Evolutionary conservation across 805 yeast species (phyloP), one percentile per base, ranked within the genome.

Genomic region (Naumovozyma baii): DNA sequence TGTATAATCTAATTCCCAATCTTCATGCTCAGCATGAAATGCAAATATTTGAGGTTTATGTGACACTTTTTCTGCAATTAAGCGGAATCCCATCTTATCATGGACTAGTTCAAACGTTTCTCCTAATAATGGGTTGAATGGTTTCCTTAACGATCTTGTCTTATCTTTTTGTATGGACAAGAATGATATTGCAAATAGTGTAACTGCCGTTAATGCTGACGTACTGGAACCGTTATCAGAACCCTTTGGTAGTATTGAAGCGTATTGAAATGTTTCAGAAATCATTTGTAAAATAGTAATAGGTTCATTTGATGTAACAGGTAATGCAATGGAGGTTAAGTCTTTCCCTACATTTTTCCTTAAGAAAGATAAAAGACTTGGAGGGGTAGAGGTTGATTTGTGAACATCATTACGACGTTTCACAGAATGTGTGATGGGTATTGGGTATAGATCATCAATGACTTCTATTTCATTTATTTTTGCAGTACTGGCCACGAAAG

Each of bases 291-390:
- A 67, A 20, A 83, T 76, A 0, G 94, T 76, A 17, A 90, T 57
- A 0, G 98, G 98, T 61, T 92, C 98, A 63, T 92, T 92, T 39
- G 87, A 74, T 1, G 92, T 79, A 5, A 92, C 95, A 1, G 98
- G 98, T 88, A 90, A 87, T 0, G 95, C 79, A 34, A 88, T 73
- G 1, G 86, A 70, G 0, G 87, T 71, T 41, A 92, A 59, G 59
- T 90, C 97, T 54, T 88, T 90, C 16, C 96, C 96, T 9, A 90
- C 92, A 50, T 86, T 87, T 59, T 88, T 88, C 42, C 95, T 72
- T 37, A 92, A 69, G 50, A 87, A 76, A 1, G 85, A 73, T 40
- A 90, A 65, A 28, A 90, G 61, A 46, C 92, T 81, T 9, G 96
- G 96, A 2, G 97, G 97, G 0, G 76, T 64, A 26, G 78, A 70